These are phyloP conservation scores for Rhamnella rubrinervis DNA, from an alignment of 331 rosid genomes.

Conservation along the genomic window DNA sequence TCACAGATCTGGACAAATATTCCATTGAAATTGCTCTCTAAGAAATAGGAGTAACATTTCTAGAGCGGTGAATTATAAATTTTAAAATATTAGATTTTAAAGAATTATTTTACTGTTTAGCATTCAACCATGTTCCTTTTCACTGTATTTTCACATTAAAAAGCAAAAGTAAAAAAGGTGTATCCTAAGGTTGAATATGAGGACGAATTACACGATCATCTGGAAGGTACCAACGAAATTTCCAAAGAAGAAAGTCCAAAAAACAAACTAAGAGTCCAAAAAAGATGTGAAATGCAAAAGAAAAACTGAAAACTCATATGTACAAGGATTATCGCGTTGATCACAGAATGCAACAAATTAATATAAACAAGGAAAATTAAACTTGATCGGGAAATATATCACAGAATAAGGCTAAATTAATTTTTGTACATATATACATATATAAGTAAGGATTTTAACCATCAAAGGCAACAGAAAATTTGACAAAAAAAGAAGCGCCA, in stretches of 20 bases:
- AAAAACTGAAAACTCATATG: neutral
- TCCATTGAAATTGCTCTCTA: neutral
- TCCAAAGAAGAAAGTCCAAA: neutral
- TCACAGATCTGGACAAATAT: conserved; percentile 15
- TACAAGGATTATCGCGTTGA: conserved; percentile 11
- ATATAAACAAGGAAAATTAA: neutral
- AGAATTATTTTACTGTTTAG: neutral
- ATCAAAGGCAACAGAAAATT: neutral
- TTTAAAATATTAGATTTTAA: neutral
- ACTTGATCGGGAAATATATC: neutral
- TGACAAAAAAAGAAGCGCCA: neutral
- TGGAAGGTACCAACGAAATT: conserved; percentile 24
- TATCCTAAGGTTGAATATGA: conserved; percentile 15
- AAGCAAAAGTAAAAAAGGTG: conserved; percentile 3
- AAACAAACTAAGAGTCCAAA: neutral
- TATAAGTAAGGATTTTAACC: neutral
- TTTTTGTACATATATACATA: neutral
- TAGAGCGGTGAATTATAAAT: neutral
- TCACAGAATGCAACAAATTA: neutral
- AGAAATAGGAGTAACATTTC: neutral
- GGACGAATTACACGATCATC: conserved; percentile 19
- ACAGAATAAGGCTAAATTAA: too few relatives aligned
- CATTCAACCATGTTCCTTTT: neutral
- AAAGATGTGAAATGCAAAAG: neutral
- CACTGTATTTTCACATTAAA: conserved; percentile 11